Evolutionary conservation across 2,329 filamentous ascomycete species (phyloP).

Genomic region (Alternaria tenuissima): DNA sequence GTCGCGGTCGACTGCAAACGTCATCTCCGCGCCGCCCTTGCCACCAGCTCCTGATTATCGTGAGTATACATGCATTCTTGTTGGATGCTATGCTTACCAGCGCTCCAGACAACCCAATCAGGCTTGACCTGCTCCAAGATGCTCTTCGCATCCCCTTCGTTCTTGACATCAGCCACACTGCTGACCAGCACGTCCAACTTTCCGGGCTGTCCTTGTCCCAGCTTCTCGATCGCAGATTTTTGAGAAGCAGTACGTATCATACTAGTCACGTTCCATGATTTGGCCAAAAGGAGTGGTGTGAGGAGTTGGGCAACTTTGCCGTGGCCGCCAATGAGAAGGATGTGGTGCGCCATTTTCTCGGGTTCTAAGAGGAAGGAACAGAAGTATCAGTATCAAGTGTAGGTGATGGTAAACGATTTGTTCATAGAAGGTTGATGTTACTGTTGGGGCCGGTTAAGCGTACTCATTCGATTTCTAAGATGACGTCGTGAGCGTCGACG

Average conservation of each 20-base stretch:
- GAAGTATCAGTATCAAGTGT: background rate
- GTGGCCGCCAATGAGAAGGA: conserved; percentile 82
- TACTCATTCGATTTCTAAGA: conserved; percentile 15
- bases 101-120: conserved; percentile 74
- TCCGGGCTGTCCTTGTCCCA: conserved; percentile 66
- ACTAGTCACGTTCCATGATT: conserved; percentile 79
- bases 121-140: conserved; percentile 69
- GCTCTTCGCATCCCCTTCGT: conserved; percentile 66
- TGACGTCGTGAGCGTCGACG: conserved; percentile 18
- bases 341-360: conserved; percentile 41
- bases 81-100: conserved; percentile 57
- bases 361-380: background rate
- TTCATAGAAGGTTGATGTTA: background rate
- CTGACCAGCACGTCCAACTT: conserved; percentile 74
- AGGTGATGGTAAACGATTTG: background rate
- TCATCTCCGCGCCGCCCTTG: conserved; percentile 60
- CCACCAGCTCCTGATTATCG: conserved; percentile 59
- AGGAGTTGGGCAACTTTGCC: conserved; percentile 79
- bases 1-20: conserved; percentile 62
- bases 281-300: conserved; percentile 77
- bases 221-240: conserved; percentile 67
- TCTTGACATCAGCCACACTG: conserved; percentile 75
- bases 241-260: conserved; percentile 79
- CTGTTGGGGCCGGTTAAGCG: background rate
- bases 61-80: background rate